Percentiles rank a stretch among this genome's conserved stretches.
These are phyloP conservation scores for Dictyostelium intermedium DNA, from an alignment of 78 protist species.

Conservation along the genomic window DNA sequence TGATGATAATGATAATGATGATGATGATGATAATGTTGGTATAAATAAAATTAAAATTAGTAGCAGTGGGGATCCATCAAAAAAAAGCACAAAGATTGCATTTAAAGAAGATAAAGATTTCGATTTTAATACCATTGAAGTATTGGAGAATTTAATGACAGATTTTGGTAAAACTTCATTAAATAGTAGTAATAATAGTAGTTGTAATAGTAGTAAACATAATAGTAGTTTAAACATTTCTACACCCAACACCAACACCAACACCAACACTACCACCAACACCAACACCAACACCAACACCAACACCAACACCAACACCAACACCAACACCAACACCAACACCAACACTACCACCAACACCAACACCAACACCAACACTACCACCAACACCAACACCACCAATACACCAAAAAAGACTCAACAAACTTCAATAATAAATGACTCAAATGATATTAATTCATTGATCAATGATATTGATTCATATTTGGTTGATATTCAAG, in stretches of 20 bases:
- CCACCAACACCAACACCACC: not conserved
- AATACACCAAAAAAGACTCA: not conserved
- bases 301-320: not conserved
- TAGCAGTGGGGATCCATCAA: not conserved
- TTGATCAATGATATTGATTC: conserved; percentile 46
- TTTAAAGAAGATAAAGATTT: not conserved
- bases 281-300: not conserved
- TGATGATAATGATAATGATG: not conserved
- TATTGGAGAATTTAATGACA: not conserved
- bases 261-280: not conserved
- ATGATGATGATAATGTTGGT: not conserved
- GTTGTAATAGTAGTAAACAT: not conserved
- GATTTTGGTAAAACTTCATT: not conserved
- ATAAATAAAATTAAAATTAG: not conserved
- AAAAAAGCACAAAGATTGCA: not conserved
- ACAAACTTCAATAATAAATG: not conserved
- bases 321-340: not conserved
- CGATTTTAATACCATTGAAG: conserved; percentile 4
- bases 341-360: not conserved
- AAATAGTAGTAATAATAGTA: not conserved
- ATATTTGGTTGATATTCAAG: conserved; percentile 28
- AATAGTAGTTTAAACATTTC: not conserved
- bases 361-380: not conserved
- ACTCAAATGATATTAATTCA: conserved; percentile 28
- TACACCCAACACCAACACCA: not conserved